phyloP scores from a whole-genome alignment of 2,329 filamentous ascomycete species.

The Cercospora sp. region DNA sequence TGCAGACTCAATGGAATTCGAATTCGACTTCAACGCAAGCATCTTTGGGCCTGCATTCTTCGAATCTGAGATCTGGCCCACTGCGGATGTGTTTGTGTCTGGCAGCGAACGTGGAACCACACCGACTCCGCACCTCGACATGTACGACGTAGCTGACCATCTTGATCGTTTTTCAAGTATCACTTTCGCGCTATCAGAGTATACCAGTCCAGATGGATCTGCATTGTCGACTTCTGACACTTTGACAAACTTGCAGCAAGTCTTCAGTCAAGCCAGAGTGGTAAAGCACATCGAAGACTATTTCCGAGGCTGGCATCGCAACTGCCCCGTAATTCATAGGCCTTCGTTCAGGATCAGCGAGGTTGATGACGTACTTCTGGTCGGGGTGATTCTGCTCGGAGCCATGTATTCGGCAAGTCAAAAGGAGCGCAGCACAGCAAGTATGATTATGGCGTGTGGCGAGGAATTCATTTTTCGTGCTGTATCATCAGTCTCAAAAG shows the following conservation, averaged over 20 bases:
- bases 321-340: constrained; percentile 10
- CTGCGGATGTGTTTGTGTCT: not conserved
- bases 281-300: constrained; percentile 11
- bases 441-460: constrained; percentile 10
- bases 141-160: constrained; percentile 7
- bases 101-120: not conserved
- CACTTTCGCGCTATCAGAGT: not conserved
- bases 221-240: not conserved
- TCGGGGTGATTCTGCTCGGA: constrained; percentile 10
- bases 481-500: not conserved
- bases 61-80: constrained; percentile 8
- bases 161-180: not conserved
- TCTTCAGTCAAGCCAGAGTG: not conserved
- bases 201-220: not conserved
- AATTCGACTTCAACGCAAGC: constrained; percentile 12
- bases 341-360: constrained; percentile 9
- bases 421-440: constrained; percentile 12
- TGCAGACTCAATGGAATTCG: not conserved
- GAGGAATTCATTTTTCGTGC: constrained; percentile 13
- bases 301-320: constrained; percentile 17
- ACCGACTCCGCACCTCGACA: not conserved
- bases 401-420: constrained; percentile 18
- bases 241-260: constrained; percentile 5
- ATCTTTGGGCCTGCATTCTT: constrained; percentile 12
- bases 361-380: constrained; percentile 1